These are phyloP conservation scores for Saksenaea oblongispora DNA, from an alignment of 371 early-diverging fungal species.

Conservation along the genomic window DNA sequence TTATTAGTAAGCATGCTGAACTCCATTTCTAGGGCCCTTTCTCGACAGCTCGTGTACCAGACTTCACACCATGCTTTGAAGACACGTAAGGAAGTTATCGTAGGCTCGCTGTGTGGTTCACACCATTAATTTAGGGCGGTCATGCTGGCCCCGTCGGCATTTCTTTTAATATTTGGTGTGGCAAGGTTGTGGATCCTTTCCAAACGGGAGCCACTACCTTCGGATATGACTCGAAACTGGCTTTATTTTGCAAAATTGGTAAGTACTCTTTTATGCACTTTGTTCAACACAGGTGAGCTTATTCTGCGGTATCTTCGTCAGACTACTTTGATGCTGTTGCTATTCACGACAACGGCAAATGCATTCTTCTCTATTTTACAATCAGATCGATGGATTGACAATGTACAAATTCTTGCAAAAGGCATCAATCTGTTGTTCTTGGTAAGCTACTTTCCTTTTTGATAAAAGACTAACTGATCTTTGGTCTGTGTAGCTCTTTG, in stretches of 20 bases:
- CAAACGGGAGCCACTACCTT: slow-evolving; percentile 36
- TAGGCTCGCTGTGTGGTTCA: not conserved
- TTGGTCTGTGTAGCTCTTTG: slow-evolving; percentile 44
- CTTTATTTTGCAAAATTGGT: slow-evolving; percentile 61
- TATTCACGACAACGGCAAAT: slow-evolving; percentile 21
- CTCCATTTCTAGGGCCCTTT: slow-evolving; percentile 64
- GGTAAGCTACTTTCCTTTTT: slow-evolving; percentile 23
- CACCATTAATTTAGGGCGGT: slow-evolving; percentile 30
- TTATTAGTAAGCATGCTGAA: not conserved
- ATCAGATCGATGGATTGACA: slow-evolving; percentile 37
- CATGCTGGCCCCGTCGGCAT: slow-evolving; percentile 42
- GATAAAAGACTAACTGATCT: slow-evolving; percentile 9
- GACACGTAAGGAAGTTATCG: slow-evolving; percentile 49
- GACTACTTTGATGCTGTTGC: slow-evolving; percentile 27
- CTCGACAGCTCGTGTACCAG: slow-evolving; percentile 54
- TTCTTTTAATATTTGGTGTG: slow-evolving; percentile 53
- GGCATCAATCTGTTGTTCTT: slow-evolving; percentile 34
- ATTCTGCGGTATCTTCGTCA: slow-evolving; percentile 8
- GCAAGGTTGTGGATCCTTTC: slow-evolving; percentile 47
- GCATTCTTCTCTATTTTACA: slow-evolving; percentile 14
- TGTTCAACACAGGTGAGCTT: not conserved
- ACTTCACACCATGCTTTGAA: slow-evolving; percentile 80
- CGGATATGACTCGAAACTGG: slow-evolving; percentile 46
- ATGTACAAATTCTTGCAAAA: slow-evolving; percentile 34
- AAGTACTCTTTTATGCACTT: slow-evolving; percentile 10